phyloP scores from a whole-genome alignment of 345 rosid genomes.

The Nephelium lappaceum region DNA sequence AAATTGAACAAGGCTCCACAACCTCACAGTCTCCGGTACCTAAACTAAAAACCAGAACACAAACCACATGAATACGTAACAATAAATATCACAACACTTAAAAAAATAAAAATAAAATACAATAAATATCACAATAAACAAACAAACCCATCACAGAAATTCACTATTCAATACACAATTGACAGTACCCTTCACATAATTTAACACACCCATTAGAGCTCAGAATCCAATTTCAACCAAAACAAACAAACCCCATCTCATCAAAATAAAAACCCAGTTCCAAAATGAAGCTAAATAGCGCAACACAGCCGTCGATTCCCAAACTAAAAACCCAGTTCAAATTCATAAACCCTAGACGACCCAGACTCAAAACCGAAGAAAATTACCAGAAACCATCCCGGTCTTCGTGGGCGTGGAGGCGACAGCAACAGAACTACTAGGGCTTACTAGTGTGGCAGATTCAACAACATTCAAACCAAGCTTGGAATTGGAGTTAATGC shows the following conservation, averaged over 20 bases:
- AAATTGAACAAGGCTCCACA: conserved; percentile 44
- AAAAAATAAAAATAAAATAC: too few species aligned
- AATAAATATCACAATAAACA: not conserved
- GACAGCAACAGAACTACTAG: conserved; percentile 14
- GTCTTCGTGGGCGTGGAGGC: conserved; percentile 11
- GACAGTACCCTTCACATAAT: not conserved
- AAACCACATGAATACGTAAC: not conserved
- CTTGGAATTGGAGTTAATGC: not conserved
- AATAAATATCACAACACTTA: not conserved
- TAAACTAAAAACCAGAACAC: conserved; percentile 17
- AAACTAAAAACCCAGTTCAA: not conserved
- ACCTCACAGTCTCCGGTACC: conserved; percentile 23
- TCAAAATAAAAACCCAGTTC: not conserved
- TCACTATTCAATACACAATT: not conserved
- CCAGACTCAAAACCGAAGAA: not conserved
- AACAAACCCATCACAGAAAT: not conserved
- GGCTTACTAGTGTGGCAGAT: not conserved
- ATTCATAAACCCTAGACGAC: conserved; percentile 17
- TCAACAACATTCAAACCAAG: not conserved
- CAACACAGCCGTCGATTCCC: not conserved
- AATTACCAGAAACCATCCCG: conserved; percentile 22
- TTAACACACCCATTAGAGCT: not conserved
- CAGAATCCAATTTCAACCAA: not conserved
- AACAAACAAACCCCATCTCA: not conserved
- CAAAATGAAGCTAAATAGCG: not conserved